Base-by-base conservation (phyloP, 352 stramenopile species). In the Albugo candida region DNA sequence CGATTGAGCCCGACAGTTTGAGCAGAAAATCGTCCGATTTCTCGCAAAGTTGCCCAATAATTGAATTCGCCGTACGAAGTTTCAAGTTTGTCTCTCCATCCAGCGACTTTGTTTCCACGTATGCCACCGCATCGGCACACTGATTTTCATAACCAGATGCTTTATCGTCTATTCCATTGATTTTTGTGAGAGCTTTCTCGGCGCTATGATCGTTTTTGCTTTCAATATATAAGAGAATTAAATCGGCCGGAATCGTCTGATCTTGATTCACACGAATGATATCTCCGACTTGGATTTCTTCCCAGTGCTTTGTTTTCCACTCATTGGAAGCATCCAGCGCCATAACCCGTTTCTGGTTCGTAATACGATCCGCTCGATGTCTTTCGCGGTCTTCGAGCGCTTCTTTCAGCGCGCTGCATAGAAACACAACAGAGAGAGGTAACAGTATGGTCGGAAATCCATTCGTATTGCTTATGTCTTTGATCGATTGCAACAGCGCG, bases 21-120 rank as follows among this genome's bases (percentile, higher is more conserved):
- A 69, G 64, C 21, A 86, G 56, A 12, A 6, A 19, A 19, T 18
- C 0, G 14, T 16, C 18, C 14, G 19, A 49, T 2, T 20, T 45
- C 34, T 43, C 39, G 24, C 24, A 31, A 2, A 77, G 45, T 0
- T 51, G 41, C 20, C 67, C 58, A 18, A 84, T 47, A 6, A 81
- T 44, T 13, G 69, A 66, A 17, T 85, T 82, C 13, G 67, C 71
- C 1, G 70, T 79, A 10, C 75, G 77, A 42, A 89, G 81, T 51
- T 89, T 89, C 5, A 89, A 54, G 27, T 89, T 86, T 12, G 77
- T 89, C 55, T 89, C 77, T 12, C 77, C 77, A 47, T 89, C 77
- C 21, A 89, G 51, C 11, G 74, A 85, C 52, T 89, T 89, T 24
- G 77, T 89, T 48, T 89, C 75, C 39, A 89, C 71, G 48, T 92